Evolutionary conservation across 495 filamentous ascomycete species (phyloP).

Genomic region (Hypomontagnella monticulosa): DNA sequence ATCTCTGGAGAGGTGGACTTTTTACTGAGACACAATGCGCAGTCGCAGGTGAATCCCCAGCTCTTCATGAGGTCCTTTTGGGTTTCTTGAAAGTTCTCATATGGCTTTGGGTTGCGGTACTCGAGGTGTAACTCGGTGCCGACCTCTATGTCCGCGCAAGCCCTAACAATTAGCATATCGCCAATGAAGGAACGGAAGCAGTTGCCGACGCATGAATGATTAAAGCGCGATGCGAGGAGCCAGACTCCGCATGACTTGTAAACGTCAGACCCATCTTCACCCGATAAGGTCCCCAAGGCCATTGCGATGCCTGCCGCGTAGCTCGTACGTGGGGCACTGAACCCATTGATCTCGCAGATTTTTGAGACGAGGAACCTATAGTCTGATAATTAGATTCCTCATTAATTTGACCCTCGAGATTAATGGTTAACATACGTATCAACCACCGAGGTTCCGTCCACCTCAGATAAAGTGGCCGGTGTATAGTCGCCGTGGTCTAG

Average conservation of each 20-base stretch:
- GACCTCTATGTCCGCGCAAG: slow-evolving; percentile 53
- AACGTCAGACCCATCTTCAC: neutral
- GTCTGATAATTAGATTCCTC: slow-evolving; percentile 10
- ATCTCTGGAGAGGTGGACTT: slow-evolving; percentile 23
- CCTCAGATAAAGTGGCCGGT: slow-evolving; percentile 43
- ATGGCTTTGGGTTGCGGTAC: slow-evolving; percentile 37
- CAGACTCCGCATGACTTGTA: slow-evolving; percentile 55
- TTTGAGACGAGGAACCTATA: slow-evolving; percentile 52
- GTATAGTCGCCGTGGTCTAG: slow-evolving; percentile 54
- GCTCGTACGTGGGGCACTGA: slow-evolving; percentile 50
- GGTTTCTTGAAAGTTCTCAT: slow-evolving; percentile 21
- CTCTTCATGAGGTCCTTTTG: slow-evolving; percentile 29
- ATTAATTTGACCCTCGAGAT: neutral
- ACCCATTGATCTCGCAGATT: slow-evolving; percentile 56
- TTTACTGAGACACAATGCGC: slow-evolving; percentile 49
- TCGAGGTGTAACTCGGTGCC: slow-evolving; percentile 34
- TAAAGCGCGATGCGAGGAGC: slow-evolving; percentile 62
- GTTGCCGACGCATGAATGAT: slow-evolving; percentile 65
- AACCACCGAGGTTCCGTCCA: slow-evolving; percentile 57
- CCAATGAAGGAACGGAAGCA: slow-evolving; percentile 62
- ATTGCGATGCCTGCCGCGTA: slow-evolving; percentile 5
- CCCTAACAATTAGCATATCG: slow-evolving; percentile 68
- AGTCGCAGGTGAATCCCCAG: slow-evolving; percentile 60
- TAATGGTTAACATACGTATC: slow-evolving; percentile 54
- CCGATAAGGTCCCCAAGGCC: neutral